Evolutionary conservation across 2,329 filamentous ascomycete species (phyloP).

Genomic region (Lachnum nothofagi): DNA sequence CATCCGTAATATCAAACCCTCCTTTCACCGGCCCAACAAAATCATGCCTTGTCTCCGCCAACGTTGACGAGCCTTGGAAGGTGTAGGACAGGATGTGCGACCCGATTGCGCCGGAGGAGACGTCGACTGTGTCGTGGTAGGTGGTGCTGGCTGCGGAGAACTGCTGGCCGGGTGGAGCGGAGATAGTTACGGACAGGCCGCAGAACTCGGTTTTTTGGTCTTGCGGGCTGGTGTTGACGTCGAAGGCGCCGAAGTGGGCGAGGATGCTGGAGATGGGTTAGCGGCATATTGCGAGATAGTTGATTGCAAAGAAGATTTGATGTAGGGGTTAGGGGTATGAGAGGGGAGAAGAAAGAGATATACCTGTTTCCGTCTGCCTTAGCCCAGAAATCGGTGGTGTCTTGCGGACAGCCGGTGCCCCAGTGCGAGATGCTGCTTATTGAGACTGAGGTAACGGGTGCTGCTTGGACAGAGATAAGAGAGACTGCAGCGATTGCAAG

Average conservation of each 20-base stretch:
- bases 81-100: background rate
- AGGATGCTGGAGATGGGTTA: too few relatives aligned
- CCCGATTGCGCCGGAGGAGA: background rate
- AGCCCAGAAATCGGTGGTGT: background rate
- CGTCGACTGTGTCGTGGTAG: background rate
- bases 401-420: constrained; percentile 1
- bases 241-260: too few relatives aligned
- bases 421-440: background rate
- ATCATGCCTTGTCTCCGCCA: background rate
- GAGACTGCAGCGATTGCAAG: too few relatives aligned
- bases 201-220: background rate
- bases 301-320: too few relatives aligned
- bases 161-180: background rate
- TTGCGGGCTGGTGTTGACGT: too few relatives aligned
- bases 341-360: background rate
- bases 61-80: background rate
- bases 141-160: background rate
- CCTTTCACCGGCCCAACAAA: constrained; percentile 1
- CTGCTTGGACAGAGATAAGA: too few relatives aligned
- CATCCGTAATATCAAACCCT: background rate
- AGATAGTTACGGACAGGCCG: background rate
- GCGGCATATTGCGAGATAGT: too few relatives aligned
- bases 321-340: too few relatives aligned
- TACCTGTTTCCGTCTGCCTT: background rate
- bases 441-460: too few relatives aligned